These are phyloP conservation scores for Ogataea nakhonphanomensis DNA, from an alignment of 805 yeast genomes.

Conservation along the genomic window DNA sequence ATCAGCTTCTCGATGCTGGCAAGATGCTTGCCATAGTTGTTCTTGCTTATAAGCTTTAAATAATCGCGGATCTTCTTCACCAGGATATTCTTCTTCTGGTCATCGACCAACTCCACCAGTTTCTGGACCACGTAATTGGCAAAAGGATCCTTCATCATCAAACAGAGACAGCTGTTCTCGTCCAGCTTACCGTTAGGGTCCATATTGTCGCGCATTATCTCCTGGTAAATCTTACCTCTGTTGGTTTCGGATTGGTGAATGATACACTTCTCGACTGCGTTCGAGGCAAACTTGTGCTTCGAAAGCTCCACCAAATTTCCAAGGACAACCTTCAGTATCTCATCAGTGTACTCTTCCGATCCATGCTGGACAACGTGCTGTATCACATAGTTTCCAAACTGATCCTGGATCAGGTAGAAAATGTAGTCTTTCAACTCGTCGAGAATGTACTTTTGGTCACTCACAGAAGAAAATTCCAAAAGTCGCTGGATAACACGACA, in stretches of 20 bases:
- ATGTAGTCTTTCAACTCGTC: conserved; percentile 69
- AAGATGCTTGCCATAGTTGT: conserved; percentile 74
- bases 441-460: conserved; percentile 66
- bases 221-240: conserved; percentile 58
- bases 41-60: conserved; percentile 66
- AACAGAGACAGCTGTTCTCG: conserved; percentile 69
- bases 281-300: conserved; percentile 96
- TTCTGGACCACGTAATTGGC: conserved; percentile 98
- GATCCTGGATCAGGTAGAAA: conserved; percentile 83
- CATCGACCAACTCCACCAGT: conserved; percentile 76
- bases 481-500: conserved; percentile 95
- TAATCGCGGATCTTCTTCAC: conserved; percentile 77
- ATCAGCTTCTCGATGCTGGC: conserved; percentile 77
- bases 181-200: conserved; percentile 42
- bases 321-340: conserved; percentile 63
- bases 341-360: conserved; percentile 49
- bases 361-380: conserved; percentile 92
- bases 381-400: conserved; percentile 96
- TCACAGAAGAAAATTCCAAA: conserved; percentile 68
- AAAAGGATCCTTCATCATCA: conserved; percentile 97
- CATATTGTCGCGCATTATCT: conserved; percentile 56
- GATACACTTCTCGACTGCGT: conserved; percentile 94
- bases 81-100: conserved; percentile 63
- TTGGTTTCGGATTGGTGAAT: conserved; percentile 65
- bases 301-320: conserved; percentile 67